phyloP scores from a whole-genome alignment of 306 rosid species.

The Cicer judaicum region DNA sequence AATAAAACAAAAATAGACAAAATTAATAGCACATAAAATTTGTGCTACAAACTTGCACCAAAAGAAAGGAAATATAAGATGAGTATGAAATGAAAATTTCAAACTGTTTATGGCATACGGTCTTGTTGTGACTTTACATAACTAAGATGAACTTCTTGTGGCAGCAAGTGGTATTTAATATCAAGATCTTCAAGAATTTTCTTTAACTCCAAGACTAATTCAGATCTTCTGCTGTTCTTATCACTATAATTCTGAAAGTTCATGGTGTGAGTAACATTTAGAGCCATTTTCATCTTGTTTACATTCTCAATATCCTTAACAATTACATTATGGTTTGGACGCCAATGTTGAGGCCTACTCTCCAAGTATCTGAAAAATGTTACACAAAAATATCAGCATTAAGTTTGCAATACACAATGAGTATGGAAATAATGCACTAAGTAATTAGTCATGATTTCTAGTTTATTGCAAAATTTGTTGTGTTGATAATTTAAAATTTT shows the following conservation, averaged over 20 bases:
- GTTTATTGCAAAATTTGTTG: too few relatives aligned
- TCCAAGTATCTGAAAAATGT: slow-evolving; percentile 71
- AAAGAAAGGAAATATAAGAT: background rate
- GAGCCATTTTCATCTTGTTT: slow-evolving; percentile 70
- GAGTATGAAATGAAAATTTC: slow-evolving; percentile 20
- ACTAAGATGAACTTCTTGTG: slow-evolving; percentile 72
- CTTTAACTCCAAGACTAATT: slow-evolving; percentile 79
- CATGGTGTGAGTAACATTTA: slow-evolving; percentile 70
- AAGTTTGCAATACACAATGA: background rate
- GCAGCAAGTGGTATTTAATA: slow-evolving; percentile 69
- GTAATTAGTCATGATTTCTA: too few relatives aligned
- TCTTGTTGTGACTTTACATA: slow-evolving; percentile 45
- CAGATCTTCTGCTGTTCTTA: slow-evolving; percentile 70
- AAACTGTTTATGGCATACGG: slow-evolving; percentile 35
- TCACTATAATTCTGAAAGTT: slow-evolving; percentile 80
- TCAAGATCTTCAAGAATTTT: slow-evolving; percentile 70
- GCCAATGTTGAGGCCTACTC: slow-evolving; percentile 81
- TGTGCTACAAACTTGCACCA: background rate
- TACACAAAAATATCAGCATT: slow-evolving; percentile 11
- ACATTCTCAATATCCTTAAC: slow-evolving; percentile 75
- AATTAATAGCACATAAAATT: too few relatives aligned
- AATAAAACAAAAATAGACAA: too few relatives aligned
- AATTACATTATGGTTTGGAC: slow-evolving; percentile 56
- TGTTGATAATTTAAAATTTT: too few relatives aligned
- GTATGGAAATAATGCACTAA: background rate